These are phyloP conservation scores for Pseudomicrostroma phylloplanum DNA, from an alignment of 1,284 basidiomycete species.

Conservation along the genomic window DNA sequence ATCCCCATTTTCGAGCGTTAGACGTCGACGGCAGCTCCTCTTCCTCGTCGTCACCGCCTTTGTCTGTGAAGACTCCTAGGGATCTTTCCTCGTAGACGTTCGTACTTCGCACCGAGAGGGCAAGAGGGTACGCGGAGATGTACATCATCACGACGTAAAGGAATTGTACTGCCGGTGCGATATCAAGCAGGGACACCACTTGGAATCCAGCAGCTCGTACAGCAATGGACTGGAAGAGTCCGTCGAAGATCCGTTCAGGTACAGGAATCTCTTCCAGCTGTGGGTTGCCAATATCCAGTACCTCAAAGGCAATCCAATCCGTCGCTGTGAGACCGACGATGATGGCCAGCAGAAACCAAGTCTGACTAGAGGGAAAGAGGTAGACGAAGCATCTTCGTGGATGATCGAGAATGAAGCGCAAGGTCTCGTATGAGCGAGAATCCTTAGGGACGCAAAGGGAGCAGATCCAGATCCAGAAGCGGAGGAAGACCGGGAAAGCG, in stretches of 20 bases:
- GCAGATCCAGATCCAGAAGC: slow-evolving; percentile 60
- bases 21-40: slow-evolving; percentile 6
- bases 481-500: slow-evolving; percentile 56
- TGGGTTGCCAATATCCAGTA: slow-evolving; percentile 77
- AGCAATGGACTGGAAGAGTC: slow-evolving; percentile 56
- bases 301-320: slow-evolving; percentile 81
- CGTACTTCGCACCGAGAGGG: slow-evolving; percentile 79
- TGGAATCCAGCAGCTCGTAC: slow-evolving; percentile 84
- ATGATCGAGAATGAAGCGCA: slow-evolving; percentile 88
- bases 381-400: slow-evolving; percentile 90
- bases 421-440: slow-evolving; percentile 68
- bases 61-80: slow-evolving; percentile 33
- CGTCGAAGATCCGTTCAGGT: slow-evolving; percentile 53
- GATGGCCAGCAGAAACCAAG: slow-evolving; percentile 73
- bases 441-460: slow-evolving; percentile 61
- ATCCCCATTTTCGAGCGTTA: slow-evolving; percentile 62
- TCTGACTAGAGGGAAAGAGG: slow-evolving; percentile 83
- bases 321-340: slow-evolving; percentile 66
- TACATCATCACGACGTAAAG: slow-evolving; percentile 68
- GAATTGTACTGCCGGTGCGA: slow-evolving; percentile 78
- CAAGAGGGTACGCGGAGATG: slow-evolving; percentile 55
- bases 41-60: slow-evolving; percentile 16
- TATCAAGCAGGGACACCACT: slow-evolving; percentile 63
- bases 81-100: slow-evolving; percentile 87
- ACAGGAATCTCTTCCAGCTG: slow-evolving; percentile 66